These are phyloP conservation scores for Bipolaris victoriae DNA, from an alignment of 2,329 filamentous ascomycete species.

Conservation along the genomic window DNA sequence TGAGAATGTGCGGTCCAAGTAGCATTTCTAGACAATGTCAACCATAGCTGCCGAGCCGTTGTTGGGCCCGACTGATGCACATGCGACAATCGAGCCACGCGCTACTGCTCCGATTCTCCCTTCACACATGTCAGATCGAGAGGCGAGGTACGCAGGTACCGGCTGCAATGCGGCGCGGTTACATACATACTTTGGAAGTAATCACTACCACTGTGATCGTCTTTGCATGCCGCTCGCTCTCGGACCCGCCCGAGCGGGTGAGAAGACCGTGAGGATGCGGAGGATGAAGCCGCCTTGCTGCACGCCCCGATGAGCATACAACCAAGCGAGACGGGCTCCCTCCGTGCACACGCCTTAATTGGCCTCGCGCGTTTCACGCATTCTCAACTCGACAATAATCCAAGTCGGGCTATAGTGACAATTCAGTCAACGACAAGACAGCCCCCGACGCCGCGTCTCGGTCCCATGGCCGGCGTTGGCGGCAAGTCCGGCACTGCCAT, in stretches of 20 bases:
- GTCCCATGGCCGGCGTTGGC: constrained; percentile 15
- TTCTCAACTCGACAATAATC: neutral
- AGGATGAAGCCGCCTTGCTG: neutral
- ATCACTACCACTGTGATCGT: neutral
- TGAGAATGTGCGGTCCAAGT: neutral
- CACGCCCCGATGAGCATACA: neutral
- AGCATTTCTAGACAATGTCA: constrained; percentile 10
- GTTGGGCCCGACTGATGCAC: constrained; percentile 19
- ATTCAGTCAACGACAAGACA: constrained; percentile 5
- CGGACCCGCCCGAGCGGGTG: constrained; percentile 12
- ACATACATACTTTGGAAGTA: neutral
- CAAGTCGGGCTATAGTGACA: neutral
- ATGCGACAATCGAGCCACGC: constrained; percentile 18
- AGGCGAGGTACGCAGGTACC: constrained; percentile 1
- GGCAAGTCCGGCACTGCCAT: constrained; percentile 4
- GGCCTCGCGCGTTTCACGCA: neutral
- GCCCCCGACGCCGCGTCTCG: constrained; percentile 12
- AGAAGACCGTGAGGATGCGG: neutral
- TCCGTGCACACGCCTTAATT: neutral
- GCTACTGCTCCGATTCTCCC: constrained; percentile 16
- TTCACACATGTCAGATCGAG: constrained; percentile 10
- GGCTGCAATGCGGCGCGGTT: neutral
- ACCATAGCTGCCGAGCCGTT: constrained; percentile 20
- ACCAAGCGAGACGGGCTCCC: neutral
- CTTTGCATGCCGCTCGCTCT: constrained; percentile 4